Base-by-base conservation (phyloP, 2,329 filamentous ascomycete genomes). In the Stachybotrys chartarum region DNA sequence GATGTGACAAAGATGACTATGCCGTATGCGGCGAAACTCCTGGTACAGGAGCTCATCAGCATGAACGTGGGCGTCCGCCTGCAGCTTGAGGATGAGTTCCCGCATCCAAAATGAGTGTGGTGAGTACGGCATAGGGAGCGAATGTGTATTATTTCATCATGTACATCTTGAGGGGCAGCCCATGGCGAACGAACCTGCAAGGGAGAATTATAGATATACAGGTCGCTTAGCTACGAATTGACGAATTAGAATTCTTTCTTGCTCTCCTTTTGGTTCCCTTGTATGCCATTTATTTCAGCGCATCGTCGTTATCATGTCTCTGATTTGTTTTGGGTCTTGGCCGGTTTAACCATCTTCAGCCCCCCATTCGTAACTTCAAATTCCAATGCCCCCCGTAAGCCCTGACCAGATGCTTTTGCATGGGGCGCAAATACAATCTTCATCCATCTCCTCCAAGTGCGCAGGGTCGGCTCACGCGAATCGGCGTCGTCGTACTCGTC, bases 51-150 rank as follows among this genome's bases (percentile, higher is more conserved):
- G 75, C 74, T 99, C 66, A 87, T 96, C 67, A 96, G 91, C 71
- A 99, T 99, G 94, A 99, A 99, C 71, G 91, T 99, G n/a, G 89
- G 92, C 59, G 93, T 96, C 57, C 81, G 89, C 56, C 77, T 99
- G 73, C 90, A 93, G 76, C 75, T 99, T 61, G 91, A 91, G 65
- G 94, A 99, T 68, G 91, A 97, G 74, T 99, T 99, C 71, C 91
- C 91, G 16, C 81, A 85, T 63, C 81, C 81, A 30, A 72, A 69
- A 56, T 73, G 64, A 64, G 31, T 56, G 51, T 24, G n/a, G 35
- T 51, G 50, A 48, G 24, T 51, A 56, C 42, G 17, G 47, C 35
- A 49, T 51, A 56, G 55, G 56, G 55, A 61, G 56, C 53, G 54
- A 50, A 58, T 57, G 50, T 51, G 50, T 32, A 35, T 17, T 11